Percentiles rank a stretch among this genome's conserved stretches.
Conservation (phyloP, 805 yeast species). For the Lachancea quebecensis region DNA sequence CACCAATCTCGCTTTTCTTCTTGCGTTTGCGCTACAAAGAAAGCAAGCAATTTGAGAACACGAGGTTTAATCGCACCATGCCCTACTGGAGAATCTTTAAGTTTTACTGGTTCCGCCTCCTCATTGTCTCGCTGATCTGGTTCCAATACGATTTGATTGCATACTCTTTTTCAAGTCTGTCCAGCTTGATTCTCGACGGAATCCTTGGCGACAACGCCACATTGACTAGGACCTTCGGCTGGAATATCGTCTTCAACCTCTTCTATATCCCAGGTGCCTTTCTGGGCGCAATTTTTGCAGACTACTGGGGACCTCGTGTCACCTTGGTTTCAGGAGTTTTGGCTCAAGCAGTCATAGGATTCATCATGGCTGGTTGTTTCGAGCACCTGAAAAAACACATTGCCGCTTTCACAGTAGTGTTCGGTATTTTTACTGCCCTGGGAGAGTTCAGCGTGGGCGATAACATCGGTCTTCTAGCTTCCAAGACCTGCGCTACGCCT, state of each 20-base stretch:
- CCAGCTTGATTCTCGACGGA: constrained; percentile 57
- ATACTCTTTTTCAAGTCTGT: constrained; percentile 82
- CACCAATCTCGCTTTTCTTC: constrained; percentile 72
- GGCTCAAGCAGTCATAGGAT: constrained; percentile 73
- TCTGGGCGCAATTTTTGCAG: constrained; percentile 79
- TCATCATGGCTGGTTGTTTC: constrained; percentile 71
- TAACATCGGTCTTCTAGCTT: constrained; percentile 79
- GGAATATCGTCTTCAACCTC: constrained; percentile 83
- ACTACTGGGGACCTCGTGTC: constrained; percentile 84
- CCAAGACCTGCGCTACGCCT: constrained; percentile 81
- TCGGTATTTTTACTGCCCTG: constrained; percentile 77
- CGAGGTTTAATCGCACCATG: constrained; percentile 54
- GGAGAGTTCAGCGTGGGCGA: constrained; percentile 97
- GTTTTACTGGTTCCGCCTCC: constrained; percentile 77
- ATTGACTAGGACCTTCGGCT: constrained; percentile 73
- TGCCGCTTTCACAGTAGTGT: constrained; percentile 77
- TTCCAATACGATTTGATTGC: constrained; percentile 83
- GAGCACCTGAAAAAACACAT: constrained; percentile 48
- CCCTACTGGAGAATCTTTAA: constrained; percentile 68
- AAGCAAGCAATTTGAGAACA: constrained; percentile 61
- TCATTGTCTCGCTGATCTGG: constrained; percentile 74
- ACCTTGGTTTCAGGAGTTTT: constrained; percentile 64
- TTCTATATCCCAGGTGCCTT: constrained; percentile 89
- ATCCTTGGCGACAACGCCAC: constrained; percentile 53
- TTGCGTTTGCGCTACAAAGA: constrained; percentile 72